These are phyloP conservation scores for Sporothrix brasiliensis DNA, from an alignment of 2,329 filamentous ascomycete species.

Conservation along the genomic window DNA sequence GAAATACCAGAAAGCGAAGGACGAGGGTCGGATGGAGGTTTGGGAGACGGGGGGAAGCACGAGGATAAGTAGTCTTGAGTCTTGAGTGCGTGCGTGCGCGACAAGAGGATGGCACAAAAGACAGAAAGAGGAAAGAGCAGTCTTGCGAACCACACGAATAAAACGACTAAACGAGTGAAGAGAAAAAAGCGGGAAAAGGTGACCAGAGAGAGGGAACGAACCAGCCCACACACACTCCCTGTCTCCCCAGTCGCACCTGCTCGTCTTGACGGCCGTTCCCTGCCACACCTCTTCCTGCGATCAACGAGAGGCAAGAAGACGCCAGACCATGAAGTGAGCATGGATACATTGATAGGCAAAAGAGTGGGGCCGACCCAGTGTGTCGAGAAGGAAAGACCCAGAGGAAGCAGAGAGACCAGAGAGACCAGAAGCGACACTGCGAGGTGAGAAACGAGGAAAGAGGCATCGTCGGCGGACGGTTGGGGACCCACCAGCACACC, in stretches of 20 bases:
- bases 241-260: conserved; percentile 17
- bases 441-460: conserved; percentile 23
- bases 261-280: conserved; percentile 30
- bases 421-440: background rate
- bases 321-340: conserved; percentile 31
- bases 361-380: conserved; percentile 36
- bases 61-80: conserved; percentile 53
- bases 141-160: conserved; percentile 23
- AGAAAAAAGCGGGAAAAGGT: conserved; percentile 26
- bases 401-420: background rate
- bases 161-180: conserved; percentile 5
- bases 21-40: conserved; percentile 45
- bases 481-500: conserved; percentile 32
- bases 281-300: conserved; percentile 44
- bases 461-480: conserved; percentile 32
- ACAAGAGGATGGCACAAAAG: conserved; percentile 13
- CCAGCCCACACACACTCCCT: conserved; percentile 26
- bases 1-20: conserved; percentile 43
- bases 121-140: background rate
- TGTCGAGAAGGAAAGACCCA: conserved; percentile 29
- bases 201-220: conserved; percentile 21
- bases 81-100: conserved; percentile 33
- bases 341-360: conserved; percentile 42
- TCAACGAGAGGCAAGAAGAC: conserved; percentile 44
- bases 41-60: conserved; percentile 43